These are phyloP conservation scores for Asterophora parasitica DNA, from an alignment of 768 basidiomycete genomes.

Conservation along the genomic window DNA sequence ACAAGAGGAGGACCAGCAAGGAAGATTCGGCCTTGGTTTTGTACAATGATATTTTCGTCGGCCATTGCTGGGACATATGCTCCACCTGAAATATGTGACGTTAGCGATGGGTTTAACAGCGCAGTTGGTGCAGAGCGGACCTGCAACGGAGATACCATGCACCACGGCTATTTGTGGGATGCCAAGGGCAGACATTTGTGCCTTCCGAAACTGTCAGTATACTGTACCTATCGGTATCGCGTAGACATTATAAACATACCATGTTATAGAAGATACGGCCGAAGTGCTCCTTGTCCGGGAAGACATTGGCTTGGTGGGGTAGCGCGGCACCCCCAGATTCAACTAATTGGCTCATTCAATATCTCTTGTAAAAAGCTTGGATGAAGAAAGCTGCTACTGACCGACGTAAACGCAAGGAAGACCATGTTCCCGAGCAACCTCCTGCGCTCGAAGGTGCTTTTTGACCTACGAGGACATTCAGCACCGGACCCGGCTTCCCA, in stretches of 20 bases:
- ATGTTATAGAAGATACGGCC: slow-evolving; percentile 97
- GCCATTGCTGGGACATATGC: slow-evolving; percentile 97
- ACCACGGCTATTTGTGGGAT: slow-evolving; percentile 92
- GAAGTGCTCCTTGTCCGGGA: slow-evolving; percentile 94
- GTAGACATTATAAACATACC: slow-evolving; percentile 38
- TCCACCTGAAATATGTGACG: slow-evolving; percentile 47
- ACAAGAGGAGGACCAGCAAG: slow-evolving; percentile 93
- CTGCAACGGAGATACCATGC: slow-evolving; percentile 92
- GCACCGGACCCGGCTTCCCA: too few relatives aligned
- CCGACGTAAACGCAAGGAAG: slow-evolving; percentile 92
- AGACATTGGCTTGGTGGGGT: slow-evolving; percentile 90
- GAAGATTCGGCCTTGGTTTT: slow-evolving; percentile 90
- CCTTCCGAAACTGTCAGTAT: slow-evolving; percentile 36
- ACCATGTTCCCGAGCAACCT: slow-evolving; percentile 87
- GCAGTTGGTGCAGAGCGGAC: slow-evolving; percentile 25
- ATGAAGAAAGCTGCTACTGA: slow-evolving; percentile 29
- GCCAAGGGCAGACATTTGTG: slow-evolving; percentile 87
- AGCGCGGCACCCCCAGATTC: slow-evolving; percentile 93
- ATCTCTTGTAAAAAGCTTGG: background rate
- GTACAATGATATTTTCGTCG: slow-evolving; percentile 88
- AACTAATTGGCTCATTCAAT: slow-evolving; percentile 39
- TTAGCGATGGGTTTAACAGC: background rate
- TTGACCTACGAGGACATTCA: slow-evolving; percentile 54
- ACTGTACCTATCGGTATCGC: background rate
- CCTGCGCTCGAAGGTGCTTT: slow-evolving; percentile 93